Evolutionary conservation across 1,139 yeast species (phyloP), one percentile per base, ranked within the genome.

Genomic region (Magnusiomyces sp.): DNA sequence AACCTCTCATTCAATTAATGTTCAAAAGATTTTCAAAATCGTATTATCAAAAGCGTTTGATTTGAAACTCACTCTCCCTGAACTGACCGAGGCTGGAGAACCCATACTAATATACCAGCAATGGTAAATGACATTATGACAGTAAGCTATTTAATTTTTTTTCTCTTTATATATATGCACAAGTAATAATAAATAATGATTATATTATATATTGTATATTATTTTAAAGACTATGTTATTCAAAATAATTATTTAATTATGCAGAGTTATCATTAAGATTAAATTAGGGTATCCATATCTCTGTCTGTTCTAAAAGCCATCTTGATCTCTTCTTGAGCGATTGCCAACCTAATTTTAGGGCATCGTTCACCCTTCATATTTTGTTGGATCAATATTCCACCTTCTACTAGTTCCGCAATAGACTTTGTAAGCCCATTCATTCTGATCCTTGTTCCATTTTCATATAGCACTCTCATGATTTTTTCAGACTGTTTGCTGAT

Each of bases 21-120:
- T 92, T 16, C 97, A 92, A 63, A 92, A 90, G 59, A 89, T 92
- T 33, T 92, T 92, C 72, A 94, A 92, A 65, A 81, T 92, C 49
- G 85, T 94, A 39, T 77, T 92, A 47, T 83, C 96, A 41, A 92
- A 90, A 65, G 95, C 95, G 4, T 94, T 92, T 67, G 97, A 89
- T 62, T 72, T 92, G 61, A 82, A 83, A 59, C 72, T 92, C 60
- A 84, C 83, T 47, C 76, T 92, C 27, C 95, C 94, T 5, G 97
- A 92, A 65, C 83, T 87, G 45, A 77, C 76, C 45, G 81, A 81
- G 58, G 76, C 82, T 19, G 97, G 97, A 13, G 97, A 90, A 65
- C 98, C 98, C 2, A 74, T 92, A 45, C 73, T 92, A 49, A 75
- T 92, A 16, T 90, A 87, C 66, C 70, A 68, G 48, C 67, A 66